These are phyloP conservation scores for Diplocarpon mali DNA, from an alignment of 2,329 filamentous ascomycete genomes.

Conservation along the genomic window DNA sequence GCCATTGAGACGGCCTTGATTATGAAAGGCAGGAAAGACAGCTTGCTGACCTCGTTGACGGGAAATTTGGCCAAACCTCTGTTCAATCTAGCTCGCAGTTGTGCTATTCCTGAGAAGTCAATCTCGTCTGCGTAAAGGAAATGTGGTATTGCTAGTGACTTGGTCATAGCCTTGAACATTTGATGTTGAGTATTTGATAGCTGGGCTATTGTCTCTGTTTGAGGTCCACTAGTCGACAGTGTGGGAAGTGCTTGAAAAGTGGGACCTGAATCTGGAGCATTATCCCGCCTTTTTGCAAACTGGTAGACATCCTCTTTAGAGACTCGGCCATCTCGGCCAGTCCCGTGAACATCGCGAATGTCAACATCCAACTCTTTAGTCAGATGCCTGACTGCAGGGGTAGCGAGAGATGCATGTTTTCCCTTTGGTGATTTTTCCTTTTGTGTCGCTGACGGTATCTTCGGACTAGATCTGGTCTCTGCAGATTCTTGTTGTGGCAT, in stretches of 20 bases:
- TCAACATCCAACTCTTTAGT: conserved; percentile 69
- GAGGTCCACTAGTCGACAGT: conserved; percentile 27
- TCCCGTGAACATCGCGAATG: conserved; percentile 69
- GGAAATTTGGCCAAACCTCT: conserved; percentile 36
- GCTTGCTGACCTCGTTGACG: conserved; percentile 42
- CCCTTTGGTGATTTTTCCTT: conserved; percentile 28
- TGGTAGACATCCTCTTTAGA: conserved; percentile 83
- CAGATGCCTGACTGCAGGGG: conserved; percentile 83
- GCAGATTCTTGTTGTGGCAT: neutral
- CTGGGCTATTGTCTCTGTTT: conserved; percentile 56
- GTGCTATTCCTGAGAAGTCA: conserved; percentile 64
- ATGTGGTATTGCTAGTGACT: conserved; percentile 81
- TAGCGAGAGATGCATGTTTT: conserved; percentile 67
- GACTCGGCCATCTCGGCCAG: conserved; percentile 83
- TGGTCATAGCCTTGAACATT: conserved; percentile 98
- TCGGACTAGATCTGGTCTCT: neutral
- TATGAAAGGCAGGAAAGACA: conserved; percentile 89
- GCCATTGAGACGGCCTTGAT: conserved; percentile 89
- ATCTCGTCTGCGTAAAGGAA: conserved; percentile 91
- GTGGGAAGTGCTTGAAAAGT: conserved; percentile 14
- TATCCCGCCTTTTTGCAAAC: conserved; percentile 47
- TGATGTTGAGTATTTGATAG: conserved; percentile 73
- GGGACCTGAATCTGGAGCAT: conserved; percentile 17
- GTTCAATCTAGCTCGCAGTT: conserved; percentile 67
- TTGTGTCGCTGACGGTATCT: conserved; percentile 2